Base-by-base conservation (phyloP, 768 basidiomycete species). In the Boletus huronensis region DNA sequence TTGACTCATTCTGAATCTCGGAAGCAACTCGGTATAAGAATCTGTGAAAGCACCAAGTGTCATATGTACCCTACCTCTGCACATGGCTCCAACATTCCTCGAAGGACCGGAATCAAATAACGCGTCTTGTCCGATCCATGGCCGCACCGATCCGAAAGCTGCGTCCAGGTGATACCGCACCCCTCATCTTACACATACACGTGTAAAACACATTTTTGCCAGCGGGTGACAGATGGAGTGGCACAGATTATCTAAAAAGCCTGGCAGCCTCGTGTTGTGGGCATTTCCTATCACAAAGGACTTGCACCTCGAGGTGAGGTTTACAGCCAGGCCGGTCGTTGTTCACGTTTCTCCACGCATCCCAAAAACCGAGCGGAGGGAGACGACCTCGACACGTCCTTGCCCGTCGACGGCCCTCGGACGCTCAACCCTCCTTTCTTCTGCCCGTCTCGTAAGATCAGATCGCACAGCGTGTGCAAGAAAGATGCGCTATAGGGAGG, bases 181-280 rank as follows among this genome's bases (percentile, higher is more conserved):
- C 53, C n/a, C 38, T 38, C 59, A 38, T 46, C 47, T 23, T 45
- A 52, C 43, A 39, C 54, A 17, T 42, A 56, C 63, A 64, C 63
- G 63, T 64, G 63, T 32, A 57, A 53, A 64, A 56, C 43, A 48
- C 58, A 52, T 67, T 64, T 63, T 48, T 43, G 50, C 55, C 54
- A 29, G 42, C 55, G 43, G 54, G 43, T 38, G 60, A 67, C 62
- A 50, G 50, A 57, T 34, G 41, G 53, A 35, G 54, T 43, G 58
- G 41, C 57, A 56, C 47, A 41, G 55, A 57, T 70, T 64, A 70
- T 67, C 66, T 60, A 69, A 69, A 64, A 52, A 0, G 41, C 48
- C 46, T 61, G 4, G 56, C 52, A 50, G 57, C 68, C 68, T 70
- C 68, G 55, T 68, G 68, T 58, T 55, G 13, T 41, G 43, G 38